Evolutionary conservation across 2,329 filamentous ascomycete species (phyloP).

Genomic region (Aureobasidium lini): DNA sequence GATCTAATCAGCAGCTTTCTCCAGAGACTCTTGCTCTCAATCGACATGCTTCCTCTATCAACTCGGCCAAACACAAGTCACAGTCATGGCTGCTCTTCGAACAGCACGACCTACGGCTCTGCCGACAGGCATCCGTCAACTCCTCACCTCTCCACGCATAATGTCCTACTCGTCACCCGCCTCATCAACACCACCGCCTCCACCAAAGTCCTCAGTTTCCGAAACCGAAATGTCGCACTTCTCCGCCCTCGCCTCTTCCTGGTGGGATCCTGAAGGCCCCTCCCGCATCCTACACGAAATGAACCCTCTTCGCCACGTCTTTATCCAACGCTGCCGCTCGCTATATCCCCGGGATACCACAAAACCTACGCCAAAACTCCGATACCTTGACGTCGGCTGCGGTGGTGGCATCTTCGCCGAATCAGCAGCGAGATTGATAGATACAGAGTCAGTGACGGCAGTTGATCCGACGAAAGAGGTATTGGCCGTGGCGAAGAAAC

Average conservation of each 20-base stretch:
- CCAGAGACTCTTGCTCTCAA: neutral
- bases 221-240: constrained; percentile 89
- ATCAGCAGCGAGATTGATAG: constrained; percentile 62
- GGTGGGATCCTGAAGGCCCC: constrained; percentile 95
- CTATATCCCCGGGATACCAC: constrained; percentile 13
- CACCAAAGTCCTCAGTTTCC: constrained; percentile 60
- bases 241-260: constrained; percentile 81
- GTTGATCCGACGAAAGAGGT: constrained; percentile 73
- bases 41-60: neutral
- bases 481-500: constrained; percentile 64
- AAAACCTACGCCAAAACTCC: constrained; percentile 38
- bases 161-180: constrained; percentile 1
- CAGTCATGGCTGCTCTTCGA: constrained; percentile 9
- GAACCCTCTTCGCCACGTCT: constrained; percentile 94
- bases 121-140: constrained; percentile 3
- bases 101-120: constrained; percentile 7
- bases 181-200: constrained; percentile 6
- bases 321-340: constrained; percentile 65
- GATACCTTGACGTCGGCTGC: constrained; percentile 87
- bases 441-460: constrained; percentile 59
- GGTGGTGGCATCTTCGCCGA: constrained; percentile 96
- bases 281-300: constrained; percentile 91
- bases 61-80: neutral
- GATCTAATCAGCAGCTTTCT: constrained; percentile 11
- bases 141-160: neutral